Evolutionary conservation across 495 filamentous ascomycete species (phyloP).

Genomic region (Aspergillus campestris): DNA sequence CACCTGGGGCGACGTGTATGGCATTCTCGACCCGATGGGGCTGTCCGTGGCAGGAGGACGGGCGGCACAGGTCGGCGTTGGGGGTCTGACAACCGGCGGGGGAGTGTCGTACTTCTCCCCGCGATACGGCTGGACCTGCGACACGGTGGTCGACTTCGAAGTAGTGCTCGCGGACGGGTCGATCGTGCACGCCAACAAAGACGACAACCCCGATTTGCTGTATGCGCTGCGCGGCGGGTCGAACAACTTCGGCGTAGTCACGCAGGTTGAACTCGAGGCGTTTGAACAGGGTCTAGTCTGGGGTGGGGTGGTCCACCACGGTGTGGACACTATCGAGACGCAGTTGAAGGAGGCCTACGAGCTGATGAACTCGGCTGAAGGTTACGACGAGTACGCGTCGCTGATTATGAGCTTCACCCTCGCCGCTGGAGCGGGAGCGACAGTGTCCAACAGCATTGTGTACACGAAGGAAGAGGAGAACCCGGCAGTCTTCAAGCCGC

Average conservation of each 20-base stretch:
- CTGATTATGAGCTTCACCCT: conserved; percentile 16
- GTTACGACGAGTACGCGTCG: conserved; percentile 20
- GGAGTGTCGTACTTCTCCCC: conserved; percentile 25
- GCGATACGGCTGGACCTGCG: conserved; percentile 22
- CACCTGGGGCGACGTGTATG: conserved; percentile 43
- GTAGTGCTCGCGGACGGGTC: conserved; percentile 26
- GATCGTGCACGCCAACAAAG: conserved; percentile 22
- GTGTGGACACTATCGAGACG: conserved; percentile 15
- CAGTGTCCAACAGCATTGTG: conserved; percentile 11
- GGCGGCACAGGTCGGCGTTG: conserved; percentile 31
- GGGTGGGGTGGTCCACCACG: conserved; percentile 18
- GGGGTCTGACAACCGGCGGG: conserved; percentile 13
- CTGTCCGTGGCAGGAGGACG: conserved; percentile 45
- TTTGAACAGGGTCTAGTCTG: conserved; percentile 29
- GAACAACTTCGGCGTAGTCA: conserved; percentile 34
- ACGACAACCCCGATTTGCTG: conserved; percentile 16
- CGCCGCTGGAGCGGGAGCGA: not conserved
- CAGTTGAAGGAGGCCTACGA: conserved; percentile 3
- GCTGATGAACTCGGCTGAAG: conserved; percentile 4
- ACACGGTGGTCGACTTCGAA: conserved; percentile 26
- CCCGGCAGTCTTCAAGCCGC: conserved; percentile 19
- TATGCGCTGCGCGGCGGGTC: conserved; percentile 29
- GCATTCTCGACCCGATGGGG: conserved; percentile 33
- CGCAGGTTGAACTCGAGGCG: conserved; percentile 19
- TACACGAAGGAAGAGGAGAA: conserved; percentile 20